A percentile compares a stretch with the other conserved stretches of the same genome.
phyloP scores from a whole-genome alignment of 2,329 filamentous ascomycete species.

The Fusarium sp. region DNA sequence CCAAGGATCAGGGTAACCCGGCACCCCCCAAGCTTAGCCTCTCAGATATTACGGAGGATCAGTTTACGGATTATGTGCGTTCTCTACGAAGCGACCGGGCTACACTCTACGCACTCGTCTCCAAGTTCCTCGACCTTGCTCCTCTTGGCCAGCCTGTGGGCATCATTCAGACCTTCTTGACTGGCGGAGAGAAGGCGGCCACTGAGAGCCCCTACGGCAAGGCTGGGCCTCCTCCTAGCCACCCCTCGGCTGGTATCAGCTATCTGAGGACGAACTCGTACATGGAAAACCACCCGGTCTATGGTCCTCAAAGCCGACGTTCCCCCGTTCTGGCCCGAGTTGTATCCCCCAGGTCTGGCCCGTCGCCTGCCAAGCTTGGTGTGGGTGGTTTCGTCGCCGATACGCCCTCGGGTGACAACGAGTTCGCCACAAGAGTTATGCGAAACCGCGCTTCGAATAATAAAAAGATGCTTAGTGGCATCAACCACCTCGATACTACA shows the following conservation, averaged over 20 bases:
- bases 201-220: conserved; percentile 63
- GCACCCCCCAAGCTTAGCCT: conserved; percentile 49
- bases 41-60: conserved; percentile 63
- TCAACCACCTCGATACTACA: conserved; percentile 63
- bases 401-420: conserved; percentile 59
- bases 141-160: conserved; percentile 60
- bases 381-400: conserved; percentile 69
- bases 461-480: conserved; percentile 52
- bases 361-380: conserved; percentile 62
- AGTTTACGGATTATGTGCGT: conserved; percentile 68
- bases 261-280: conserved; percentile 71
- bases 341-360: conserved; percentile 60
- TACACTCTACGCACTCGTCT: conserved; percentile 68
- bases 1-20: conserved; percentile 57
- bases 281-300: conserved; percentile 73
- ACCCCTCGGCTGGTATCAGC: conserved; percentile 75
- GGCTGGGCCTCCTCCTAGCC: conserved; percentile 71
- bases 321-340: conserved; percentile 67
- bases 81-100: conserved; percentile 67
- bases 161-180: conserved; percentile 46
- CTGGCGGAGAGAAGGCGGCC: conserved; percentile 44
- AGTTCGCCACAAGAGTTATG: conserved; percentile 55
- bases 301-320: conserved; percentile 70
- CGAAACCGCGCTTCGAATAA: conserved; percentile 31
- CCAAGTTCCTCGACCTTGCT: conserved; percentile 75